Percentiles rank a stretch among this genome's conserved stretches.
Evolutionary conservation across 2,329 filamentous ascomycete genomes (phyloP).

Genomic region (Trichophaea hybrida): DNA sequence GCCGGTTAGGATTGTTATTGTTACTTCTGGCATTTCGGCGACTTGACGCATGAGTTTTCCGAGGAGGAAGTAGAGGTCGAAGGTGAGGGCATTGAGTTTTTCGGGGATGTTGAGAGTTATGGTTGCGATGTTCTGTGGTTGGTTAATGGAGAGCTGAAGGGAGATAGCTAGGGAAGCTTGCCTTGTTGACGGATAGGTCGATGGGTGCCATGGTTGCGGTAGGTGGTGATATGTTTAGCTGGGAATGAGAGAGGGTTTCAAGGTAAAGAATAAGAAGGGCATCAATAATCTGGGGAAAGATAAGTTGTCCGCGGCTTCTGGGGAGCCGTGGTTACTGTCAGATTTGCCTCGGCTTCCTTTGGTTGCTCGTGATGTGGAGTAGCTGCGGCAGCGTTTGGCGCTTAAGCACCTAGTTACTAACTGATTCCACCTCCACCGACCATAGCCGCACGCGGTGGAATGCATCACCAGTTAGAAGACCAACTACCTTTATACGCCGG

Average conservation of each 20-base stretch:
- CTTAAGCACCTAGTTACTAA: no score
- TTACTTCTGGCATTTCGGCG: slow-evolving; percentile 63
- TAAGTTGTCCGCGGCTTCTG: no score
- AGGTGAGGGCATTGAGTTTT: slow-evolving; percentile 73
- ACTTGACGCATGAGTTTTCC: slow-evolving; percentile 61
- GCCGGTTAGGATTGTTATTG: slow-evolving; percentile 69
- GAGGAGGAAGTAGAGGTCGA: slow-evolving; percentile 62
- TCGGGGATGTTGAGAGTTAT: slow-evolving; percentile 73
- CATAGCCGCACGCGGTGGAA: no score
- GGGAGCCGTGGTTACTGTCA: no score
- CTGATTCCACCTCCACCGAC: no score
- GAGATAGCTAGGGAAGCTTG: slow-evolving; percentile 1
- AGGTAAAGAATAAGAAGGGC: not conserved
- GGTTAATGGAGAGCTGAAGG: slow-evolving; percentile 3
- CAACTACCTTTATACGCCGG: no score
- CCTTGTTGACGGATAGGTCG: slow-evolving; percentile 20
- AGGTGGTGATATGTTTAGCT: not conserved
- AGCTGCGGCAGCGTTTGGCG: no score
- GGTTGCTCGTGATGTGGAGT: no score
- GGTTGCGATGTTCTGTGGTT: slow-evolving; percentile 44
- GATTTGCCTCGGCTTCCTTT: no score
- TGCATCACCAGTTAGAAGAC: no score
- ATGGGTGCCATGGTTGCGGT: slow-evolving; percentile 11
- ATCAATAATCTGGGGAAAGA: not conserved
- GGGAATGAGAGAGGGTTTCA: no score